Evolutionary conservation across 1,139 yeast species (phyloP).

Genomic region (Candida sanyaensis): DNA sequence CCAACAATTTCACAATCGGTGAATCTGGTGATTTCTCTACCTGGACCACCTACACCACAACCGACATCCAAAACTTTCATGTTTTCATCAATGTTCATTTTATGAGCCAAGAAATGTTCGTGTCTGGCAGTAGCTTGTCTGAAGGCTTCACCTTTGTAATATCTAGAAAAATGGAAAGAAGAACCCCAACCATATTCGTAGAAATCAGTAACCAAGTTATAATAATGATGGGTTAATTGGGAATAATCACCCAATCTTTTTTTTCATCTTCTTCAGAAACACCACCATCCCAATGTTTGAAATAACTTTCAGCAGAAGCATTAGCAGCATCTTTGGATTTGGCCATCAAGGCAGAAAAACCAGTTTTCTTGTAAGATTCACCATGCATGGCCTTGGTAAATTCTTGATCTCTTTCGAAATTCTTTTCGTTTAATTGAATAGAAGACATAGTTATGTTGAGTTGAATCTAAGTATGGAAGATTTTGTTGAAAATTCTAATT

Average conservation of each 20-base stretch:
- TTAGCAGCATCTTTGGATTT: slow-evolving; percentile 79
- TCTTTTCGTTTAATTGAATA: slow-evolving; percentile 27
- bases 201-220: slow-evolving; percentile 93
- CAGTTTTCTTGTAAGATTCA: slow-evolving; percentile 63
- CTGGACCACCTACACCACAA: slow-evolving; percentile 99
- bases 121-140: slow-evolving; percentile 96
- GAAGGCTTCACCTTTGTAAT: slow-evolving; percentile 91
- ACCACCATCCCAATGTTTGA: slow-evolving; percentile 95
- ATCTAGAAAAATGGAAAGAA: slow-evolving; percentile 96
- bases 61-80: slow-evolving; percentile 97
- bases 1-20: slow-evolving; percentile 88
- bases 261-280: slow-evolving; percentile 76
- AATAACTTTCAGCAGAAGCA: slow-evolving; percentile 86
- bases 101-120: slow-evolving; percentile 90
- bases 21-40: slow-evolving; percentile 91
- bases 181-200: slow-evolving; percentile 99
- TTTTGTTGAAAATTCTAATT: neutral
- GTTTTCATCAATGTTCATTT: slow-evolving; percentile 75
- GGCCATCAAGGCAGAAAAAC: slow-evolving; percentile 72
- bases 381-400: slow-evolving; percentile 91
- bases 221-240: slow-evolving; percentile 90
- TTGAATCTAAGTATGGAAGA: slow-evolving; percentile 9
- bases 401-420: slow-evolving; percentile 52
- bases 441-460: slow-evolving; percentile 13
- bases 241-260: slow-evolving; percentile 84